Base-by-base conservation (phyloP, 2,329 filamentous ascomycete genomes). In the Xylaria sp. region DNA sequence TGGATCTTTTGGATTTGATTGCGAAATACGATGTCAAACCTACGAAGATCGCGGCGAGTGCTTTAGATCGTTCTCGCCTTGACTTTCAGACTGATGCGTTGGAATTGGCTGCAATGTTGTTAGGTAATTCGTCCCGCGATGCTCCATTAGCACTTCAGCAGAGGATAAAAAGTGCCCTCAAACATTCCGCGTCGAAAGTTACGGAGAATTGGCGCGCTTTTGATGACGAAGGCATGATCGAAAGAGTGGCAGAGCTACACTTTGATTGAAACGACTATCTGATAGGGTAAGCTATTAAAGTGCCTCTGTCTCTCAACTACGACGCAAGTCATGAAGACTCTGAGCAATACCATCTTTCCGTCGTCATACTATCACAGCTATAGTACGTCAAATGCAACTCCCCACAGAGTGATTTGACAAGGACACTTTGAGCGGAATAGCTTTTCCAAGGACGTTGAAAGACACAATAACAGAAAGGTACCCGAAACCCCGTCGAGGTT, bases 41-140 rank as follows among this genome's bases (percentile, higher is more conserved):
- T 20, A 17, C 29, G 50, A 56, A 50, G 5, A 17, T 25, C 5
- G 42, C 44, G 4, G 44, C 33, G 13, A 33, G 45, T 29, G 1
- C 9, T 36, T 25, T 31, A 22, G 57, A 65, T 11, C 61, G 31
- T 42, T 29, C 31, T 0, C 42, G 53, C 29, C 65, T 69, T 17
- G 63, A 67, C 17, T 65, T 70, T 42, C 61, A 67, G n/a, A 69
- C 63, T 5, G 63, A 69, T 47, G 17, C 31, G 25, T 31, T 70
- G 11, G 66, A 69, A 31, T 49, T 70, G 36, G 66, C 65, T 11
- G 39, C 29, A 11, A 29, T n/a, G 3, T 22, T 68, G n/a, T 33
- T 45, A 2, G 27, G 50, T 1, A 7, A 13, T 13, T 27, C 55
- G 13, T 10, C 56, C 11, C 47, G 17, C 9, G n/a, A 47, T n/a